A percentile compares a stretch with the other conserved stretches of the same genome.
phyloP scores from a whole-genome alignment of 768 basidiomycete species.

The Tricholoma bakamatsutake region DNA sequence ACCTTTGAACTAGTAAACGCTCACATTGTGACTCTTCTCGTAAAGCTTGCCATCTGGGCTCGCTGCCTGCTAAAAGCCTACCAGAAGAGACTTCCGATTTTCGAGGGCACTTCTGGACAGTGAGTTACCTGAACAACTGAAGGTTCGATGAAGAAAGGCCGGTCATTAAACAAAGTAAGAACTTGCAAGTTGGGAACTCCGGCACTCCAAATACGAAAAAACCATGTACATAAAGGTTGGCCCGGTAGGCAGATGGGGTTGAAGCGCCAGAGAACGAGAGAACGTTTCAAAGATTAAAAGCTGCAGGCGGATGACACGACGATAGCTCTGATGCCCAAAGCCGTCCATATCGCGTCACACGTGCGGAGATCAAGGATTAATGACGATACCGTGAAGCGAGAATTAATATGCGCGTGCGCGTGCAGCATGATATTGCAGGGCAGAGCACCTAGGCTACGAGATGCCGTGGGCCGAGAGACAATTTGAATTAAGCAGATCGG shows the following conservation, averaged over 20 bases:
- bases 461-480: constrained; percentile 17
- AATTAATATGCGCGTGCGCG: neutral
- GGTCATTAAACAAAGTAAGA: constrained; percentile 16
- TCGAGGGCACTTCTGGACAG: constrained; percentile 9
- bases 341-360: constrained; percentile 16
- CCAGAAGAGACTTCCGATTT: constrained; percentile 4
- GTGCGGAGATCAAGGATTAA: neutral
- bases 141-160: constrained; percentile 9
- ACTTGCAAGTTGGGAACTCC: constrained; percentile 11
- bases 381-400: neutral
- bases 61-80: neutral
- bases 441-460: constrained; percentile 13
- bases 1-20: constrained; percentile 10
- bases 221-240: neutral
- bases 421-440: neutral
- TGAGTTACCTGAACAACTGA: constrained; percentile 9
- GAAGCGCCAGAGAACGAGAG: neutral
- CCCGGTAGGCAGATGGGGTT: neutral
- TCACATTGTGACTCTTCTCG: constrained; percentile 9
- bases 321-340: constrained; percentile 8
- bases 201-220: neutral
- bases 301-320: neutral
- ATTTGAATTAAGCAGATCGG: constrained; percentile 1
- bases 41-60: constrained; percentile 5
- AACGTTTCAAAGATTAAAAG: neutral